phyloP scores from a whole-genome alignment of 2,329 filamentous ascomycete genomes.

The Penicillium sp. region DNA sequence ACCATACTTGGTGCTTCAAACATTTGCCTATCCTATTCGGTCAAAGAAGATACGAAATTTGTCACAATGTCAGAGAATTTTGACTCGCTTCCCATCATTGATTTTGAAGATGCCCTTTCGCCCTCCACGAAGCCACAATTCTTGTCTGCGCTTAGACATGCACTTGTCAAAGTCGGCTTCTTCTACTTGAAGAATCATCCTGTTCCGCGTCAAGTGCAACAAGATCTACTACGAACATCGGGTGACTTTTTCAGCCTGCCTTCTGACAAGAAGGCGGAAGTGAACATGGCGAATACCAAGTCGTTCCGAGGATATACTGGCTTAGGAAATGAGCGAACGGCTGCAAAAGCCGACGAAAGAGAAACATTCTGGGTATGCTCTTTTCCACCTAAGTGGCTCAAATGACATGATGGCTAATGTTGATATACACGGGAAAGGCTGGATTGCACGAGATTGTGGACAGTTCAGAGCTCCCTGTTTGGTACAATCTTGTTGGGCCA shows the following conservation, averaged over 20 bases:
- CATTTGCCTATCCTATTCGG: too few relatives aligned
- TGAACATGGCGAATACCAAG: constrained; percentile 34
- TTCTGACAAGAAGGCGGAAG: constrained; percentile 44
- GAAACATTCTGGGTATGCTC: constrained; percentile 18
- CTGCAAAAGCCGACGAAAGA: constrained; percentile 14
- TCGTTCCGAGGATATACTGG: constrained; percentile 20
- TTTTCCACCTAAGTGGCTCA: too few relatives aligned
- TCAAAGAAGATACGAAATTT: too few relatives aligned
- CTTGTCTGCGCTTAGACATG: constrained; percentile 4
- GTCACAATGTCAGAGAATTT: not conserved
- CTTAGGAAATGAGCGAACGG: constrained; percentile 14
- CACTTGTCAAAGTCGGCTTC: constrained; percentile 23
- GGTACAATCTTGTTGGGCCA: constrained; percentile 16
- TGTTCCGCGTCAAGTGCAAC: constrained; percentile 11
- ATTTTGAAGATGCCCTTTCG: not conserved
- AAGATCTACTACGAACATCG: constrained; percentile 34
- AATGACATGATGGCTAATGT: not conserved
- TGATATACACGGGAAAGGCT: constrained; percentile 3
- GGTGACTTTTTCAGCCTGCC: constrained; percentile 44
- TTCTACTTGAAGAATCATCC: constrained; percentile 22
- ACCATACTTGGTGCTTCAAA: too few relatives aligned
- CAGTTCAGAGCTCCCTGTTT: constrained; percentile 15
- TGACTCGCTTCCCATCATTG: not conserved
- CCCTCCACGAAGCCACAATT: not conserved
- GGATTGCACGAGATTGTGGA: constrained; percentile 12